These are phyloP conservation scores for Cyclostephanos tholiformis DNA, from an alignment of 108 stramenopile genomes.

Conservation along the genomic window DNA sequence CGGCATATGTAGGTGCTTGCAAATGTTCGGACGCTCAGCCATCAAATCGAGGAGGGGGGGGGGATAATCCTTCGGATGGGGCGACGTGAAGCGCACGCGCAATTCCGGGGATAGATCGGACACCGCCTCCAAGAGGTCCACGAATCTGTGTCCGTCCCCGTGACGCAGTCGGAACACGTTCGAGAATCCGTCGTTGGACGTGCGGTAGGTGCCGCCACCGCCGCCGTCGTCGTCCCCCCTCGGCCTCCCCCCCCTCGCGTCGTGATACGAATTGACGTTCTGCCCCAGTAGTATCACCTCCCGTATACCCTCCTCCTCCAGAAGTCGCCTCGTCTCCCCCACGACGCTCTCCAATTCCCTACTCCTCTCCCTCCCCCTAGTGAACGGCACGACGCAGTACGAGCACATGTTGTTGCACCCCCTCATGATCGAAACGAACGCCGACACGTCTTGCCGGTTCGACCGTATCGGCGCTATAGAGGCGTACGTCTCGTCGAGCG, in stretches of 20 bases:
- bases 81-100: constrained; percentile 96
- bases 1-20: constrained; percentile 94
- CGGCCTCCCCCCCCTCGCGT: constrained; percentile 54
- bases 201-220: constrained; percentile 50
- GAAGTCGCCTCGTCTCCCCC: constrained; percentile 74
- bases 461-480: constrained; percentile 91
- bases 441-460: constrained; percentile 60
- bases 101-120: constrained; percentile 88
- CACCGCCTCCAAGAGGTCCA: constrained; percentile 90
- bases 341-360: constrained; percentile 89
- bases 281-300: constrained; percentile 97
- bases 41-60: constrained; percentile 83
- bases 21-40: constrained; percentile 92
- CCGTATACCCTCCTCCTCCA: constrained; percentile 82
- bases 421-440: constrained; percentile 95
- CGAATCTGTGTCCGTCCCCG: constrained; percentile 90
- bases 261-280: constrained; percentile 99
- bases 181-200: constrained; percentile 86
- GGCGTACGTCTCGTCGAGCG: constrained; percentile 96
- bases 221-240: neutral
- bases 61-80: constrained; percentile 99
- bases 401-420: constrained; percentile 98
- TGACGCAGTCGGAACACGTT: constrained; percentile 77
- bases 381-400: constrained; percentile 99
- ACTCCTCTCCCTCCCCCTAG: constrained; percentile 91